Base-by-base conservation (phyloP, 2,329 filamentous ascomycete species). In the Aspergillus piperis region DNA sequence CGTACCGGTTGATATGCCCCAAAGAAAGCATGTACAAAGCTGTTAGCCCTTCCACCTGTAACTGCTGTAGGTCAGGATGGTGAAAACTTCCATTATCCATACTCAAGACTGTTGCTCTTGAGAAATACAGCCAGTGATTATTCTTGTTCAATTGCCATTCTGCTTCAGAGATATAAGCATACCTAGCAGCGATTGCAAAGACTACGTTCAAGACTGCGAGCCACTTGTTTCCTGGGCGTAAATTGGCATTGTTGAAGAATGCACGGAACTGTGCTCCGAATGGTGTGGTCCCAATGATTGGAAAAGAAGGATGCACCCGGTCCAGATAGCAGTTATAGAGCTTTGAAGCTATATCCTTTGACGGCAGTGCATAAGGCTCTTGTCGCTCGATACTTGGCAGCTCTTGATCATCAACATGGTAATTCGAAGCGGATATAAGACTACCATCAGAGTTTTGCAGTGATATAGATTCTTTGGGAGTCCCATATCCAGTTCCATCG, bases 131-230 rank as follows among this genome's bases (percentile, higher is more conserved):
- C 38, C 75, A 64, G 56, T 80, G 77, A 57, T 76, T 72, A 54
- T 77, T 68, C 44, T 75, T 71, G 27, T 74, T 73, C 19, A 71
- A 70, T 52, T 69, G 68, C 73, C 72, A 77, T 8, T 75, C 71
- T 8, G 72, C 70, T 50, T 75, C 66, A 19, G 73, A 72, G 25
- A 79, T 66, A 23, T 78, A 72, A 8, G 71, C 71, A 63, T 80
- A 77, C 60, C 73, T 74, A 13, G 77, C 73, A 15, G 72, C 75
- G 60, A 80, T 76, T 11, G 78, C 78, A 61, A 81, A 79, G 5
- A 80, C 75, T 30, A 81, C 60, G 60, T 81, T 80, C 32, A 80
- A 65, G 30, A 79, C 79, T 13, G 79, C 75, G 15, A 80, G 71
- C 76, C 76, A 78, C 54, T 75, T 76, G 50, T 70, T 75, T 5